These are phyloP conservation scores for Lentinula sp. DNA, from an alignment of 768 basidiomycete genomes.

Conservation along the genomic window DNA sequence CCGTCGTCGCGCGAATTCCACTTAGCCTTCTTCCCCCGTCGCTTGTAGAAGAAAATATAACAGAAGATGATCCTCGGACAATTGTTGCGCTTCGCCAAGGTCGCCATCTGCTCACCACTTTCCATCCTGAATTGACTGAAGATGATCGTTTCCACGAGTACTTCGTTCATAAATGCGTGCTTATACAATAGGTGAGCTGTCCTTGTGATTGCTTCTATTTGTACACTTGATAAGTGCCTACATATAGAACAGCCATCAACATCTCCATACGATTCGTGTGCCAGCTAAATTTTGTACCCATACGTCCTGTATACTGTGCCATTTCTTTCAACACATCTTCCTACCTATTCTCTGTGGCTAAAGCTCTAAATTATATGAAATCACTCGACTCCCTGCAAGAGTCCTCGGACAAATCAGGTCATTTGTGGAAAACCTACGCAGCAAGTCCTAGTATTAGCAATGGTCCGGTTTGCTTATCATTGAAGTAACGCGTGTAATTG, in stretches of 20 bases:
- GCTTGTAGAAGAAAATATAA: slow-evolving; percentile 31
- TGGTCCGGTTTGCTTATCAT: neutral
- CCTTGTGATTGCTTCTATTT: neutral
- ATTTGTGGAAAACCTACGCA: neutral
- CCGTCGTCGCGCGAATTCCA: slow-evolving; percentile 68
- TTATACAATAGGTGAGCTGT: slow-evolving; percentile 14
- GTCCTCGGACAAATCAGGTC: neutral
- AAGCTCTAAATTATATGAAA: neutral
- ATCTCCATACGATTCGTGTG: neutral
- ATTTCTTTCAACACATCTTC: neutral
- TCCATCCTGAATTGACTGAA: slow-evolving; percentile 89
- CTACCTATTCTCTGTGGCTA: neutral
- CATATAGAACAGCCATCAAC: neutral
- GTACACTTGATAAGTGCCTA: neutral
- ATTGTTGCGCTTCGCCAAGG: slow-evolving; percentile 88
- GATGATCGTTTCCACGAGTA: slow-evolving; percentile 91
- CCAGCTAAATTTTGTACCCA: neutral
- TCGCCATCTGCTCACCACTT: slow-evolving; percentile 77
- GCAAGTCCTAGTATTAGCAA: neutral
- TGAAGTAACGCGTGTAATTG: neutral
- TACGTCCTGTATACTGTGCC: neutral
- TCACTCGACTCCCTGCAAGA: neutral
- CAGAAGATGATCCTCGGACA: slow-evolving; percentile 52
- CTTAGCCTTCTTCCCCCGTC: slow-evolving; percentile 38
- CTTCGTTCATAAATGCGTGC: slow-evolving; percentile 74